Evolutionary conservation across 2,329 filamentous ascomycete genomes (phyloP), one percentile per base, ranked within the genome.

Genomic region (Pestalotiopsis sp.): DNA sequence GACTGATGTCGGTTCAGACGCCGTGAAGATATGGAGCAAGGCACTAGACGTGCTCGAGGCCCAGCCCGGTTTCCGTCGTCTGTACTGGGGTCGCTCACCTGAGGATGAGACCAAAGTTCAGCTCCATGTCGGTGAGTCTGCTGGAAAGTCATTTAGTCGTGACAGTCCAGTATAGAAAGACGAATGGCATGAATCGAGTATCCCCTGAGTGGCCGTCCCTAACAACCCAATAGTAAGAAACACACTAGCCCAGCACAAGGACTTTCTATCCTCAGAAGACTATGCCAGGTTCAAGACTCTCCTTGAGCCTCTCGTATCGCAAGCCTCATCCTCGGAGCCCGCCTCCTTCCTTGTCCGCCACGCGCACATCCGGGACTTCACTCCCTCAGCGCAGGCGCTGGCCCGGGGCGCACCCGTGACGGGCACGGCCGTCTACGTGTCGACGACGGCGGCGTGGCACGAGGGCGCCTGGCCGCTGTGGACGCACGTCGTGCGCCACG

Each of bases 361-460:
- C 49, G 64, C 64, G 4, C 64, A 57, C 17, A 45, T 66, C 9
- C 45, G 52, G 3, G 64, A 66, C 45, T 57, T 36, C 14, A 66
- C 64, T 3, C 45, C 45, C n/a, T n/a, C n/a, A n/a, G n/a, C 45
- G 14, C 31, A 59, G 9, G 45, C 64, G 4, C 49, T 66, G 20
- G 64, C 17, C 25, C 5, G 13, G 2, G 64, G 64, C 6, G 64
- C 64, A 1, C 64, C 64, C 0, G 45, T 66, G n/a, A 36, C 64
- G 45, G 78, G 77, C 1, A 78, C 76, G 7, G 77, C 77, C 4
- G 74, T 79, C 59, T 80, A 79, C 66, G 69, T 77, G 75, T 66
- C 70, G 17, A 71, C 67, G 11, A 52, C 65, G 41, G 69, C 45
- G 3, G 65, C 60, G 11, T 72, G 68, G 66, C 67, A 71, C 62